Evolutionary conservation across 331 rosid species (phyloP).

Genomic region (Malus hybrid): DNA sequence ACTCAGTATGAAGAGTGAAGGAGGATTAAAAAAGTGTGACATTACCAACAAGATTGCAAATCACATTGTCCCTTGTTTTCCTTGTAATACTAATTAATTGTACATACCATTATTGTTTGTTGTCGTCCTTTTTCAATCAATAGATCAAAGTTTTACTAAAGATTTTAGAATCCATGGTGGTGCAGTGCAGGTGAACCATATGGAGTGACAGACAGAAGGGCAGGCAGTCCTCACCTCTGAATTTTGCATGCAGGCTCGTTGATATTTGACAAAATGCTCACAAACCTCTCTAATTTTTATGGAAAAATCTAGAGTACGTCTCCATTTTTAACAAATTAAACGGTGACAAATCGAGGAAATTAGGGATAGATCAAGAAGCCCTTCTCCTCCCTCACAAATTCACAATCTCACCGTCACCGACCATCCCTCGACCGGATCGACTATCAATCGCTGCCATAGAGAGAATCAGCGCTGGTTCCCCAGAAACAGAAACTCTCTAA

Average conservation of each 20-base stretch:
- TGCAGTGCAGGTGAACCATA: not conserved
- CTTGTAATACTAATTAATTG: not conserved
- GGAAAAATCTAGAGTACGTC: too few relatives aligned
- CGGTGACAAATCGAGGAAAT: too few relatives aligned
- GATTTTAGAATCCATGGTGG: not conserved
- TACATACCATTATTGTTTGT: not conserved
- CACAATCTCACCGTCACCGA: not conserved
- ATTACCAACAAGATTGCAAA: not conserved
- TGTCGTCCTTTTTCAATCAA: not conserved
- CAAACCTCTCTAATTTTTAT: not conserved
- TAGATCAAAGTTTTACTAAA: not conserved
- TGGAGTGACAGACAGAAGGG: not conserved
- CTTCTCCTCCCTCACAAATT: not conserved
- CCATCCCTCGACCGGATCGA: not conserved
- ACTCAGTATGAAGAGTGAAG: not conserved
- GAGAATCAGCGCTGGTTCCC: not conserved
- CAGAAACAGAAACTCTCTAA: not conserved
- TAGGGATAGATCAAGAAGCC: not conserved
- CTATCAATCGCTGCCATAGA: not conserved
- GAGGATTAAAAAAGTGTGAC: not conserved
- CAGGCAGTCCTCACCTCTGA: not conserved
- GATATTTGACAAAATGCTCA: not conserved
- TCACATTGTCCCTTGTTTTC: not conserved
- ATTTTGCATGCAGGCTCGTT: not conserved
- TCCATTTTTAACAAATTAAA: too few relatives aligned